Percentiles rank a stretch among this genome's conserved stretches.
These are phyloP conservation scores for Naegleria fowleri DNA, from an alignment of 208 protist species.

Conservation along the genomic window DNA sequence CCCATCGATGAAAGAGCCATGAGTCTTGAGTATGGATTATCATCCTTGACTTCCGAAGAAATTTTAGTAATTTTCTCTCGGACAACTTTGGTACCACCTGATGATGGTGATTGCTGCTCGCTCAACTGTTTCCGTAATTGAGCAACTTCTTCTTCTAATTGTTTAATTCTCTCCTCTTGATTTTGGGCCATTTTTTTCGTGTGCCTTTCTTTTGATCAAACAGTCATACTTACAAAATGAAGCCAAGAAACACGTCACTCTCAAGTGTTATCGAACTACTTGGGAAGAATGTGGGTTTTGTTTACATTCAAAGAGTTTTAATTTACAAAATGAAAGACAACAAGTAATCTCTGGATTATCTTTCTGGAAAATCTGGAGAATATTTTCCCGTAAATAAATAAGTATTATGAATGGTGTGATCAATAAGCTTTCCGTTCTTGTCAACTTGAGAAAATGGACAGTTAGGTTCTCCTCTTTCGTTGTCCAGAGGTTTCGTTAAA, in stretches of 20 bases:
- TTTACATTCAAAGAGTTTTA: too few species aligned
- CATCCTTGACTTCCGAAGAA: conserved; percentile 78
- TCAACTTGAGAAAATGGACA: neutral
- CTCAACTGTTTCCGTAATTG: neutral
- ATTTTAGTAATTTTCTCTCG: conserved; percentile 53
- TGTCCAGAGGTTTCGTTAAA: neutral
- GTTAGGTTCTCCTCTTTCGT: neutral
- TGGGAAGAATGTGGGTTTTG: too few species aligned
- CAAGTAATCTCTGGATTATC: neutral
- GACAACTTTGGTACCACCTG: neutral
- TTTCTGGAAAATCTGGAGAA: neutral
- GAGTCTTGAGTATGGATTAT: conserved; percentile 86
- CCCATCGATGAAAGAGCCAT: conserved; percentile 96
- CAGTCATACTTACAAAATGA: too few species aligned
- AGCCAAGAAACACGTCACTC: too few species aligned
- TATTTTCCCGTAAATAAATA: neutral
- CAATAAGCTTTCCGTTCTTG: neutral
- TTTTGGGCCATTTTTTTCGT: neutral
- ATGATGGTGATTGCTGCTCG: neutral
- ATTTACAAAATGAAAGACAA: too few species aligned
- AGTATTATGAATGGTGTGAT: neutral
- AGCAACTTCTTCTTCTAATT: neutral
- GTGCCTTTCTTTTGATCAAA: too few species aligned
- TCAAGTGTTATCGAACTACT: too few species aligned
- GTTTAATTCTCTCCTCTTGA: neutral